phyloP scores from a whole-genome alignment of 2,329 filamentous ascomycete genomes.

The Mycogone perniciosa region DNA sequence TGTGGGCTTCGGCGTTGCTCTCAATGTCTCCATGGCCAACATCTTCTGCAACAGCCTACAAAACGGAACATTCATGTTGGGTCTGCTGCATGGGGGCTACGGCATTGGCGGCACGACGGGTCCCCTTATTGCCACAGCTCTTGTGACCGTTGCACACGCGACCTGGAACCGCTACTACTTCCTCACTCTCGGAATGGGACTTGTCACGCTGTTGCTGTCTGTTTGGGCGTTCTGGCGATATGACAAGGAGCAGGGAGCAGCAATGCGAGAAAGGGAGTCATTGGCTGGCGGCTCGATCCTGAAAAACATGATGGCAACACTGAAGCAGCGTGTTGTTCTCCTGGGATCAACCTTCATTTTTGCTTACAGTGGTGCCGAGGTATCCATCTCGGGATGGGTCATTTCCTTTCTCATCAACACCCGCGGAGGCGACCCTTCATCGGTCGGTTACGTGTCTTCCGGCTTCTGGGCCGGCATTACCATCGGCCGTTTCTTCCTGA shows the following conservation, averaged over 20 bases:
- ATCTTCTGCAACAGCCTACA: conserved; percentile 51
- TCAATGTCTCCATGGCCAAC: conserved; percentile 52
- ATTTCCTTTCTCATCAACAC: conserved; percentile 75
- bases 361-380: conserved; percentile 78
- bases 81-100: conserved; percentile 61
- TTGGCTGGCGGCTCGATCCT: conserved; percentile 23
- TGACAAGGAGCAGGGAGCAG: conserved; percentile 49
- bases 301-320: conserved; percentile 40
- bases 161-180: conserved; percentile 70
- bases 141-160: conserved; percentile 54
- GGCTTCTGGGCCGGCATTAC: conserved; percentile 71
- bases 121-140: conserved; percentile 67
- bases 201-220: conserved; percentile 50
- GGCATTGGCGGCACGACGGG: conserved; percentile 60
- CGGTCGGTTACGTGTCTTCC: conserved; percentile 74
- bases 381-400: conserved; percentile 79
- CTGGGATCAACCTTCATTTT: conserved; percentile 79
- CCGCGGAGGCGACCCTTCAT: conserved; percentile 60
- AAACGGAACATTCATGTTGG: conserved; percentile 49
- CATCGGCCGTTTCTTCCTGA: conserved; percentile 65
- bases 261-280: conserved; percentile 28
- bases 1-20: conserved; percentile 52
- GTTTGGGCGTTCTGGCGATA: conserved; percentile 66
- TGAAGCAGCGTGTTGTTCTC: conserved; percentile 55
- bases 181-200: conserved; percentile 53